These are phyloP conservation scores for Pythium brassicae DNA, from an alignment of 352 stramenopile genomes.

Conservation along the genomic window DNA sequence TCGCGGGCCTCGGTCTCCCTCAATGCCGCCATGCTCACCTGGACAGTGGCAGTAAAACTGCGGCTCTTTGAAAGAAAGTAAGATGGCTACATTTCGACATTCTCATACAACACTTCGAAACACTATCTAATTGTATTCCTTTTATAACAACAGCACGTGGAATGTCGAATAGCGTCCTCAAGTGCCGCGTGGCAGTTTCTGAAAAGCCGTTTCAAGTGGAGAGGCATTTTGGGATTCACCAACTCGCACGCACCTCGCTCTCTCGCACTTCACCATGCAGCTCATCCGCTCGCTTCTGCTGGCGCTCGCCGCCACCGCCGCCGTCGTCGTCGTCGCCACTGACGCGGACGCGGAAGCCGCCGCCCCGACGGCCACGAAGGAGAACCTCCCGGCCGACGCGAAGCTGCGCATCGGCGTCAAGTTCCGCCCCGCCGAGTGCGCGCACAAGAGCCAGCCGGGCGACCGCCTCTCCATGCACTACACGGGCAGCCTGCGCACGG, in stretches of 20 bases:
- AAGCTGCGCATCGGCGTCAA: constrained; percentile 80
- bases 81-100: too few relatives aligned
- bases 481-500: constrained; percentile 92
- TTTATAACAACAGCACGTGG: too few relatives aligned
- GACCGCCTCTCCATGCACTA: constrained; percentile 95
- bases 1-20: constrained; percentile 15
- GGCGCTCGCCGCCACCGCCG: constrained; percentile 23
- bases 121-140: too few relatives aligned
- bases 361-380: too few relatives aligned
- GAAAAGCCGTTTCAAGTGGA: background rate
- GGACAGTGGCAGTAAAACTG: constrained; percentile 4
- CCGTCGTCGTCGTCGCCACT: background rate
- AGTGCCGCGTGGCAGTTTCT: constrained; percentile 23
- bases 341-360: constrained; percentile 53
- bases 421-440: constrained; percentile 62
- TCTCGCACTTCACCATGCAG: constrained; percentile 36
- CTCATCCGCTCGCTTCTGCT: constrained; percentile 28
- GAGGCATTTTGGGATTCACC: background rate
- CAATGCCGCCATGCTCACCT: constrained; percentile 15
- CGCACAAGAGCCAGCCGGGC: constrained; percentile 68
- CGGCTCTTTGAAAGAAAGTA: constrained; percentile 7
- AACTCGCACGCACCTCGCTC: background rate
- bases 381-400: constrained; percentile 50
- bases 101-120: too few relatives aligned
- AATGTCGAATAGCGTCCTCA: too few relatives aligned